Base-by-base conservation (phyloP, 2,329 filamentous ascomycete species). In the Pyrenophora seminiperda region DNA sequence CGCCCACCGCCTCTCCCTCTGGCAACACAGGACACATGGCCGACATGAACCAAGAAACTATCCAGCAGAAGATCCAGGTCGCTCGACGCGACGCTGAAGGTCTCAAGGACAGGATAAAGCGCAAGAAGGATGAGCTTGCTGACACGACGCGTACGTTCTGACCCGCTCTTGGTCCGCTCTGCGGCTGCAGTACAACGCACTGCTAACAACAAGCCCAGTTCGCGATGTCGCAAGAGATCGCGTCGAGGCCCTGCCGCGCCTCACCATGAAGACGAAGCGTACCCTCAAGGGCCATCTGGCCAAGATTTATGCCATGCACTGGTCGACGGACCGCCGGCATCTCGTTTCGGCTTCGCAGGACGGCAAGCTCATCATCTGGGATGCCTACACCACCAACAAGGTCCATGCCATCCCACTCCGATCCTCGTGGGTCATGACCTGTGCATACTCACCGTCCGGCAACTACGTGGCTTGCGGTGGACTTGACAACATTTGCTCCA, bases 281-380 rank as follows among this genome's bases (percentile, higher is more conserved):
- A 97, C 92, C 41, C 83, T 99, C 63, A 97, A 97, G 81, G 94
- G 94, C 62, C 94, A 99, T 82, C 80, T 99, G 63, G 94, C 94
- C 68, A 99, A 99, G 81, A 99, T 99, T 70, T 99, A 99, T 77
- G 94, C 94, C 68, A 99, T 99, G 94, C 94, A 99, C 81, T 99
- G 94, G 94, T 97, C 94, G 27, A 99, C 94, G 59, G 94, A 99
- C 78, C 87, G 94, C 72, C 87, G 94, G 76, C 94, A 97, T 77
- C 85, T 97, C 54, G 94, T 99, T 43, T 97, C 94, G 10, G 94
- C 94, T 58, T 99, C 94, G 65, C 94, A 99, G 77, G 94, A 99
- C 71, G 94, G 94, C 75, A 99, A 99, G 81, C 86, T 99, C 64
- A 99, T 99, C 76, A 97, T 99, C 73, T 99, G 94, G 94, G 94